phyloP scores from a whole-genome alignment of 768 basidiomycete genomes.

The Leccinum ochraceum region DNA sequence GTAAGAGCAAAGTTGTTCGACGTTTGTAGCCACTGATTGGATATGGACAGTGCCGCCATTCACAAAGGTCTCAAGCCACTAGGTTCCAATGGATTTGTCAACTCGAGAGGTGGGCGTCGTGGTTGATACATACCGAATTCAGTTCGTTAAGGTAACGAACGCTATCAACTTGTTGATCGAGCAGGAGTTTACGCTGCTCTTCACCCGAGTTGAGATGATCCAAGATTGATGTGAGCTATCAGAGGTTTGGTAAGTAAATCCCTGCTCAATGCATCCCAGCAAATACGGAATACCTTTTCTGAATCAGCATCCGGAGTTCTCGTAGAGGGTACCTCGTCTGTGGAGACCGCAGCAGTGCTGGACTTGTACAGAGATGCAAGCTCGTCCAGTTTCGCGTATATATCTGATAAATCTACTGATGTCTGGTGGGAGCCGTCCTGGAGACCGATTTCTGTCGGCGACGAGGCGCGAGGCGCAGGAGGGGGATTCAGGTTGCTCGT shows the following conservation, averaged over 20 bases:
- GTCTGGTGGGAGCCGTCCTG: slow-evolving; percentile 1
- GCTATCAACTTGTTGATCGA: slow-evolving; percentile 72
- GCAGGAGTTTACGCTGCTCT: slow-evolving; percentile 47
- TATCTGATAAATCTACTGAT: slow-evolving; percentile 25
- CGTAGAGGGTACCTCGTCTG: slow-evolving; percentile 1
- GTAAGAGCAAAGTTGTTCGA: slow-evolving; percentile 60
- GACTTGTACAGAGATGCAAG: slow-evolving; percentile 30
- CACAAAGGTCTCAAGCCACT: slow-evolving; percentile 88
- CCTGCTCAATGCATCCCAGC: not conserved
- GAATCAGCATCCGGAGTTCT: slow-evolving; percentile 9
- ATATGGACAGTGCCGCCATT: slow-evolving; percentile 75
- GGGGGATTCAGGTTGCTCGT: slow-evolving; percentile 20
- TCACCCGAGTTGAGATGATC: slow-evolving; percentile 49
- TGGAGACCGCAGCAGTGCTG: not conserved
- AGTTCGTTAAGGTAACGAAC: slow-evolving; percentile 53
- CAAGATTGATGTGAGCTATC: slow-evolving; percentile 46
- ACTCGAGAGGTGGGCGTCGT: not conserved
- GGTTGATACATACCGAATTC: slow-evolving; percentile 52
- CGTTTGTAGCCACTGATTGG: slow-evolving; percentile 55
- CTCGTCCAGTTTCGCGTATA: slow-evolving; percentile 41
- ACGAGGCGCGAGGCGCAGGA: slow-evolving; percentile 1
- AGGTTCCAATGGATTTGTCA: not conserved
- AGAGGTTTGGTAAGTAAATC: not conserved
- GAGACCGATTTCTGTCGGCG: slow-evolving; percentile 1
- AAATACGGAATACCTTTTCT: slow-evolving; percentile 21